Evolutionary conservation across 225 moss, liverwort and hornwort species (phyloP).

Genomic region (Bryum argenteum): DNA sequence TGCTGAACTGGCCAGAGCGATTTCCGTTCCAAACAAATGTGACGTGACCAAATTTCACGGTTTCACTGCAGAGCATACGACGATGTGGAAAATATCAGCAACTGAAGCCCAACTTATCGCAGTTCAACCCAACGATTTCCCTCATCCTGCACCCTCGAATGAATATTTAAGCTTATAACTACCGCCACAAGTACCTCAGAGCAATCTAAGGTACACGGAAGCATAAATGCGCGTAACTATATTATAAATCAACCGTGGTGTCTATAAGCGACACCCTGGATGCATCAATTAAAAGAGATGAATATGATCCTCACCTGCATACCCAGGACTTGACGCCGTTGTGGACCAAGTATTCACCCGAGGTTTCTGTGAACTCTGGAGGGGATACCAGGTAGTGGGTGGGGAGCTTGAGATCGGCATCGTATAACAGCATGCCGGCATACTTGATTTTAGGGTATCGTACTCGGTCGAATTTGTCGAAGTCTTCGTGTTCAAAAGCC

Average conservation of each 20-base stretch:
- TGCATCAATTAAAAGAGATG: background rate
- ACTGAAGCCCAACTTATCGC: background rate
- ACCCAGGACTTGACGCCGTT: conserved; percentile 91
- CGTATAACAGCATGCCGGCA: conserved; percentile 94
- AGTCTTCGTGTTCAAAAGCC: conserved; percentile 75
- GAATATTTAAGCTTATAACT: background rate
- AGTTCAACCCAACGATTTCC: background rate
- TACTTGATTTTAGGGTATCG: conserved; percentile 81
- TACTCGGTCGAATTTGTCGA: conserved; percentile 80
- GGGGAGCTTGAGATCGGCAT: conserved; percentile 94
- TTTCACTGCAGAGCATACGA: conserved; percentile 66
- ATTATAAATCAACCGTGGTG: background rate
- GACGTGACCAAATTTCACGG: conserved; percentile 98
- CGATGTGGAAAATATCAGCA: background rate
- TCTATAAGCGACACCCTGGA: background rate
- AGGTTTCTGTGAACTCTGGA: conserved; percentile 83
- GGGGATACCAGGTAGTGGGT: conserved; percentile 78
- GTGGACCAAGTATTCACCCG: conserved; percentile 91
- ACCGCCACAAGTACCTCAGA: background rate
- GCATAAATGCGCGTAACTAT: background rate
- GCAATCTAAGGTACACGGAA: background rate
- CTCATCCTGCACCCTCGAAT: conserved; percentile 5
- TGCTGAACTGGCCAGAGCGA: conserved; percentile 91
- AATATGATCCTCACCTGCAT: conserved; percentile 67
- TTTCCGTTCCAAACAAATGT: conserved; percentile 99